phyloP scores from a whole-genome alignment of 2,329 filamentous ascomycete species.

The Claviceps paspali region DNA sequence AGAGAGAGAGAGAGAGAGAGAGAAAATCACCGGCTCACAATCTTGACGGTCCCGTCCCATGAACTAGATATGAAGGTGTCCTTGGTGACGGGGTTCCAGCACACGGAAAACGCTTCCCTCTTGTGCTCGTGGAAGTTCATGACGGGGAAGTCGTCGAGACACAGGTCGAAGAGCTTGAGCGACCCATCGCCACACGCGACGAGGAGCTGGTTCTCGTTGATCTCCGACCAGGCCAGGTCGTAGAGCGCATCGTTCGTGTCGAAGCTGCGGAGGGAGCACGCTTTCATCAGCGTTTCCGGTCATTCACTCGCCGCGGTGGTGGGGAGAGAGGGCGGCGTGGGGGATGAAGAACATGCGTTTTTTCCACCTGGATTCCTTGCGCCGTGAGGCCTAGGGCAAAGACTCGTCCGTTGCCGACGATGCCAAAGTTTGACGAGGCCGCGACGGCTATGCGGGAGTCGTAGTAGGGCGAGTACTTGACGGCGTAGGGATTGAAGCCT shows the following conservation, averaged over 20 bases:
- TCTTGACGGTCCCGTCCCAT: slow-evolving; percentile 93
- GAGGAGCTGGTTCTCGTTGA: slow-evolving; percentile 87
- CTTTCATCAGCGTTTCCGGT: no score
- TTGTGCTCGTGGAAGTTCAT: slow-evolving; percentile 89
- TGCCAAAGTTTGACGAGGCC: slow-evolving; percentile 85
- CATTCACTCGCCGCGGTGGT: no score
- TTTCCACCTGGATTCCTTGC: slow-evolving; percentile 70
- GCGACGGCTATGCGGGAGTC: slow-evolving; percentile 87
- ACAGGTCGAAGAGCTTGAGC: slow-evolving; percentile 84
- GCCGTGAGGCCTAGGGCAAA: slow-evolving; percentile 73
- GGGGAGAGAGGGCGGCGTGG: no score
- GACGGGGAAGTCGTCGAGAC: slow-evolving; percentile 68
- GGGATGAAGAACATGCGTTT: slow-evolving; percentile 43
- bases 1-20: no score
- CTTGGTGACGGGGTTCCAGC: slow-evolving; percentile 86
- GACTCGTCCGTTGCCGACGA: slow-evolving; percentile 87
- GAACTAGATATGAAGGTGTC: slow-evolving; percentile 81
- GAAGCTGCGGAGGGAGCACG: slow-evolving; percentile 41
- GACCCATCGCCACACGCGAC: slow-evolving; percentile 85
- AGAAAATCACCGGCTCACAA: slow-evolving; percentile 36
- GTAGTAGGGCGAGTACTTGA: slow-evolving; percentile 98
- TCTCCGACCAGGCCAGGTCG: slow-evolving; percentile 88
- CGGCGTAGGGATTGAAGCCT: slow-evolving; percentile 89
- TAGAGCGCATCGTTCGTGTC: slow-evolving; percentile 96
- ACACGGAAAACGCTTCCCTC: slow-evolving; percentile 80